Evolutionary conservation across 1,284 basidiomycete species (phyloP), one percentile per base, ranked within the genome.

Genomic region (Ceratobasidium sp.): DNA sequence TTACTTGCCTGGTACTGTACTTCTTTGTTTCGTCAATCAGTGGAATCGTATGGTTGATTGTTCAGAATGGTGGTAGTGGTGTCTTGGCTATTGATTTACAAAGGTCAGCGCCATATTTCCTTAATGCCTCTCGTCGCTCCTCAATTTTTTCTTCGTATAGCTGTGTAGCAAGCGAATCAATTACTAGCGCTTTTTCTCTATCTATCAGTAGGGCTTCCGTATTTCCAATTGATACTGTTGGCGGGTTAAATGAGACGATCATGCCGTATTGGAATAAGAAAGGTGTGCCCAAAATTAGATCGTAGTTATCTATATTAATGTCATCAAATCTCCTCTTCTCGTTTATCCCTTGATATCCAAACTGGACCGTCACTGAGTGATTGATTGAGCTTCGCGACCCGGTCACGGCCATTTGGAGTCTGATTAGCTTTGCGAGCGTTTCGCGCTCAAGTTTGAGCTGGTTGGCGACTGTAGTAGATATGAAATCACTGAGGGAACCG

Each of bases 401-500:
- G 5, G 49, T 47, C 6, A 66, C 74, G 2, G 74, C 74, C 64
- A 65, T 64, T 23, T 76, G 60, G 11, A 76, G 42, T 13, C 37
- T 13, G 35, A 76, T 61, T 11, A 63, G 74, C 20, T 66, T 66
- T 5, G 39, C 71, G 33, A 74, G 37, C n/a, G 78, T 0, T 23
- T 80, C 23, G 39, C 60, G 6, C 66, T 80, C 0, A 79, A 84
- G 76, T 69, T 82, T 78, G 17, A 85, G 77, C 76, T 85, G 84
- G 69, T 84, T 81, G 0, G 80, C 83, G 8, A 84, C 54, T 11
- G 78, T 82, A 3, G 81, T 79, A 1, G 84, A 84, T 26, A 85
- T 81, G 68, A 85, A 84, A 77, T 85, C 84, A 0, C 80, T 81
- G 1, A 83, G 73, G 0, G 83, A 85, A 0, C 84, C 84, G 0